phyloP scores from a whole-genome alignment of 345 rosid genomes.

The Turritis glabra region DNA sequence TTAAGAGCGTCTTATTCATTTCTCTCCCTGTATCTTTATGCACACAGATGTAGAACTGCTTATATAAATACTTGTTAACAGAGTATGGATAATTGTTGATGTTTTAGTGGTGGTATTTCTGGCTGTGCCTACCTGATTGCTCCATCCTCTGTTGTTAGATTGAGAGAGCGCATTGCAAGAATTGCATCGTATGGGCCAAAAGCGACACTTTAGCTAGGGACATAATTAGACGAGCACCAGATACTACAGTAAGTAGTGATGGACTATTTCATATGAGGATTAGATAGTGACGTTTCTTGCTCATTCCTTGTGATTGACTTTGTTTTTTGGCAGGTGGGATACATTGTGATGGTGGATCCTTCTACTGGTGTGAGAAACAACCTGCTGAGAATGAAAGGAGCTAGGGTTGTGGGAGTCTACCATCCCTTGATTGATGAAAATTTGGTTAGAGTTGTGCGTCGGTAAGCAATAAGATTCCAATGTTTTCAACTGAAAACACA shows the following conservation, averaged over 20 bases:
- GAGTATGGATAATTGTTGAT: background rate
- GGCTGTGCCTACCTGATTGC: background rate
- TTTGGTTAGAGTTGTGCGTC: slow-evolving; percentile 53
- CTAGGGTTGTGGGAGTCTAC: slow-evolving; percentile 74
- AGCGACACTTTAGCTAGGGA: slow-evolving; percentile 80
- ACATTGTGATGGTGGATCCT: slow-evolving; percentile 82
- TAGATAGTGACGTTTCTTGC: background rate
- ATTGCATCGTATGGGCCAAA: slow-evolving; percentile 90
- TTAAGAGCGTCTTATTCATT: background rate
- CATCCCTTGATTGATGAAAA: slow-evolving; percentile 72
- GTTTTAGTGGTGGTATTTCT: background rate
- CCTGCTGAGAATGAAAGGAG: slow-evolving; percentile 76
- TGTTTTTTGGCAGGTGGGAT: slow-evolving; percentile 75
- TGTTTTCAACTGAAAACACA: background rate
- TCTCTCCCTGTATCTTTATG: slow-evolving; percentile 3
- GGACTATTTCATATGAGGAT: background rate
- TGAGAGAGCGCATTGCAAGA: slow-evolving; percentile 53
- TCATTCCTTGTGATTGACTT: slow-evolving; percentile 2
- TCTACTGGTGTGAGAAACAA: slow-evolving; percentile 55
- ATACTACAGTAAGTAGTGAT: slow-evolving; percentile 51
- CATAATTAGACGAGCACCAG: slow-evolving; percentile 57
- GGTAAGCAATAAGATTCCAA: slow-evolving; percentile 46
- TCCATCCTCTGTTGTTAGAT: slow-evolving; percentile 52
- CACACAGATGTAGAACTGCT: background rate
- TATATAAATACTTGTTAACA: background rate